A percentile compares a stretch with the other conserved stretches of the same genome.
phyloP scores from a whole-genome alignment of 2,329 filamentous ascomycete species.

The Epicoccum sorghinum region DNA sequence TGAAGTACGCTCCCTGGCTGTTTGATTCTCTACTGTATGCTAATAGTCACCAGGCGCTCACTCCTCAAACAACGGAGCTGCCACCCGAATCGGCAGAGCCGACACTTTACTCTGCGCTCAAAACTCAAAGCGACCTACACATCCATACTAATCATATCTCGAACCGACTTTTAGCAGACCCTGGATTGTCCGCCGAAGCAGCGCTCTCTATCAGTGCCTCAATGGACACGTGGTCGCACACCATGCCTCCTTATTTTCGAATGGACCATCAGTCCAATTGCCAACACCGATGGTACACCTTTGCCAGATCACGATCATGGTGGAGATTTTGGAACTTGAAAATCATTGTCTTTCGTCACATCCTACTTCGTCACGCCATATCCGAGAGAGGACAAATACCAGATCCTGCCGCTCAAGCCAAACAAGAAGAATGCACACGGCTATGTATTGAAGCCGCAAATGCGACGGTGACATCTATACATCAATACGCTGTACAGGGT shows the following conservation, averaged over 20 bases:
- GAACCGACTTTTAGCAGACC: conserved; percentile 31
- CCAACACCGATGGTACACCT: conserved; percentile 26
- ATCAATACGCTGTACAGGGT: conserved; percentile 27
- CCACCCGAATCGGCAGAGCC: conserved; percentile 25
- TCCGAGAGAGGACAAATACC: conserved; percentile 28
- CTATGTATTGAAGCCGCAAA: conserved; percentile 35
- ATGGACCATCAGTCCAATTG: conserved; percentile 10
- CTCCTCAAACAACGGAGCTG: conserved; percentile 25
- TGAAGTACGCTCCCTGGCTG: conserved; percentile 15
- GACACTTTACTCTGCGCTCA: conserved; percentile 31
- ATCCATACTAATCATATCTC: conserved; percentile 34
- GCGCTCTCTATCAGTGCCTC: conserved; percentile 26
- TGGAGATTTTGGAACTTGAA: conserved; percentile 37
- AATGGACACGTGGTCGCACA: conserved; percentile 27
- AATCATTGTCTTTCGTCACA: conserved; percentile 34
- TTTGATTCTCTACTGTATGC: not conserved
- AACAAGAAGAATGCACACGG: conserved; percentile 31
- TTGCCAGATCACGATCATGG: conserved; percentile 32
- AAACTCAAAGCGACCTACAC: conserved; percentile 30
- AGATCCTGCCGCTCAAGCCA: conserved; percentile 22
- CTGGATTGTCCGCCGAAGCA: conserved; percentile 32
- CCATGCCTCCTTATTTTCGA: conserved; percentile 27
- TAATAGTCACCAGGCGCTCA: conserved; percentile 24
- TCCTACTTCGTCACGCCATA: conserved; percentile 30
- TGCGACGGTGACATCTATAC: conserved; percentile 30